These are phyloP conservation scores for Proliferodiscus dingleyae DNA, from an alignment of 2,329 filamentous ascomycete genomes.

Conservation along the genomic window DNA sequence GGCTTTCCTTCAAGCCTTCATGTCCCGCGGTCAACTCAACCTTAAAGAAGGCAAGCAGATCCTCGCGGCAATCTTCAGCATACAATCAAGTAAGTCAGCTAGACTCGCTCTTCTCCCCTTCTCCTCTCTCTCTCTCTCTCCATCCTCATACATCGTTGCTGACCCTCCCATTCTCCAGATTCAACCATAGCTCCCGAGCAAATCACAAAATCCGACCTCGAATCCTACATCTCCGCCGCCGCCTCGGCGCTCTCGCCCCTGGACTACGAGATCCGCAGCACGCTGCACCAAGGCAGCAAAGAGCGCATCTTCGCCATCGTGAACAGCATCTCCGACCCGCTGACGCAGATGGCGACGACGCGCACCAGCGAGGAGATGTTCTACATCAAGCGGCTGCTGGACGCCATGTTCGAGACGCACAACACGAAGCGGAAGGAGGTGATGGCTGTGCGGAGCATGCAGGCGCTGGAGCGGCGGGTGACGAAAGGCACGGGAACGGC, in stretches of 20 bases:
- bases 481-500: slow-evolving; percentile 41
- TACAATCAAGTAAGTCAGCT: slow-evolving; percentile 28
- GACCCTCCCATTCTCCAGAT: no score
- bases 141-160: no score
- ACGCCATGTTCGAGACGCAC: slow-evolving; percentile 86
- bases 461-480: slow-evolving; percentile 69
- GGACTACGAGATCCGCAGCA: slow-evolving; percentile 81
- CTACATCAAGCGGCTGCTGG: slow-evolving; percentile 81
- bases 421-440: slow-evolving; percentile 78
- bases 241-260: slow-evolving; percentile 71
- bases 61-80: slow-evolving; percentile 70
- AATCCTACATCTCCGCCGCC: slow-evolving; percentile 62
- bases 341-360: slow-evolving; percentile 82
- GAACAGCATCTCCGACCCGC: slow-evolving; percentile 78
- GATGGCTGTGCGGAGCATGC: slow-evolving; percentile 74
- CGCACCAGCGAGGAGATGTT: slow-evolving; percentile 79
- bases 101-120: slow-evolving; percentile 2
- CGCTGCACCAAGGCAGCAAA: slow-evolving; percentile 61
- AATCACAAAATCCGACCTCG: slow-evolving; percentile 64
- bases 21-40: slow-evolving; percentile 73
- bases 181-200: slow-evolving; percentile 50
- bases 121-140: no score
- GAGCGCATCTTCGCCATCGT: slow-evolving; percentile 76
- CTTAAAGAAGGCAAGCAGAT: slow-evolving; percentile 67
- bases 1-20: slow-evolving; percentile 85